Conservation (phyloP, 2,329 filamentous ascomycete genomes). For the Fusarium sp. region DNA sequence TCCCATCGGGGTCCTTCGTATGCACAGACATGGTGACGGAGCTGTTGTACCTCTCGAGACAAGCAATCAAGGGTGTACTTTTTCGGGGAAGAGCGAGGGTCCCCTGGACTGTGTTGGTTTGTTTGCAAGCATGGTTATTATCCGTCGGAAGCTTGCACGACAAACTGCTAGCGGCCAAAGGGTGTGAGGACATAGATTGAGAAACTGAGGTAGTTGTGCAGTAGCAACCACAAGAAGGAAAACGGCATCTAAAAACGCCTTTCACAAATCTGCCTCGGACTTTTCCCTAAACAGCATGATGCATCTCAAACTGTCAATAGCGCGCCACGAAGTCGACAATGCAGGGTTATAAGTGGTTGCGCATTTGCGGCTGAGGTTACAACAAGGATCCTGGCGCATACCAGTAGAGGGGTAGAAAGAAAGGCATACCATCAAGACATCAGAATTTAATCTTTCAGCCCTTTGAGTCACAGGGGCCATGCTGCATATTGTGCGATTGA, state of each 20-base stretch:
- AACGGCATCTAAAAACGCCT: slow-evolving; percentile 13
- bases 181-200: background rate
- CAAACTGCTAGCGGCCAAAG: background rate
- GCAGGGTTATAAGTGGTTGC: slow-evolving; percentile 23
- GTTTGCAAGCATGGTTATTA: slow-evolving; percentile 30
- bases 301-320: slow-evolving; percentile 21
- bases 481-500: slow-evolving; percentile 4
- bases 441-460: slow-evolving; percentile 18
- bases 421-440: background rate
- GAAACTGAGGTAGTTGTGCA: background rate
- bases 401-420: slow-evolving; percentile 26
- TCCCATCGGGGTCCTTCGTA: slow-evolving; percentile 22
- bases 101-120: slow-evolving; percentile 14
- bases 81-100: slow-evolving; percentile 12
- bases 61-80: slow-evolving; percentile 8
- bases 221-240: background rate
- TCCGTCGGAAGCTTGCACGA: slow-evolving; percentile 5
- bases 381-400: slow-evolving; percentile 16
- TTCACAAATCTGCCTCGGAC: slow-evolving; percentile 15
- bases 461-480: background rate
- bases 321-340: slow-evolving; percentile 23
- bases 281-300: slow-evolving; percentile 12
- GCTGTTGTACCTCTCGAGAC: background rate
- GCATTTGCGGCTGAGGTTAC: slow-evolving; percentile 32
- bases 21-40: background rate